Percentiles rank a stretch among this genome's conserved stretches.
phyloP scores from a whole-genome alignment of 305 asterid genomes.

The Coffea humblotiana region DNA sequence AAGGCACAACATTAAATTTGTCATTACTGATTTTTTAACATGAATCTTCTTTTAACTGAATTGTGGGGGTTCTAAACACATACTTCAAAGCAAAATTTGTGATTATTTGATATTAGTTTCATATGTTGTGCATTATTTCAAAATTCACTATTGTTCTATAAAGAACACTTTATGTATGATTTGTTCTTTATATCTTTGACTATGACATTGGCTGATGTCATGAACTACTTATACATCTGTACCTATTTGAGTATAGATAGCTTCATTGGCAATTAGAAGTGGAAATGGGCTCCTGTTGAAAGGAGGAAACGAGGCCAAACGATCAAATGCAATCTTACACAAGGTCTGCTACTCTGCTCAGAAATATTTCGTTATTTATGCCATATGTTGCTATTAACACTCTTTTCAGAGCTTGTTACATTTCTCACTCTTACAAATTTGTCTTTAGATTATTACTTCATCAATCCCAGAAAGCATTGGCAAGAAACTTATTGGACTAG shows the following conservation, averaged over 20 bases:
- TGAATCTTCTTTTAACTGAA: background rate
- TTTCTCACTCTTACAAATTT: slow-evolving; percentile 16
- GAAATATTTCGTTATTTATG: slow-evolving; percentile 17
- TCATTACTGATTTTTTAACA: background rate
- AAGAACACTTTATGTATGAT: too few species aligned
- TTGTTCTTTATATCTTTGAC: background rate
- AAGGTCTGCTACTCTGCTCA: slow-evolving; percentile 66
- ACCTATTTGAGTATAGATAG: slow-evolving; percentile 56
- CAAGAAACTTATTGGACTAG: slow-evolving; percentile 80
- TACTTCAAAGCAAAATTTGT: background rate
- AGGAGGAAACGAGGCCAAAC: slow-evolving; percentile 97
- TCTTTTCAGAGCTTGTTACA: background rate
- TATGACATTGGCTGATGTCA: background rate
- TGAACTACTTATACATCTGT: slow-evolving; percentile 3
- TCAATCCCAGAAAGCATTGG: slow-evolving; percentile 83
- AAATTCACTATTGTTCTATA: too few species aligned
- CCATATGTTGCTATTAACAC: background rate
- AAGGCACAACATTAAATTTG: background rate
- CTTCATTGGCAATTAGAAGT: slow-evolving; percentile 92
- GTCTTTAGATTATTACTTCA: slow-evolving; percentile 74
- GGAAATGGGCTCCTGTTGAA: slow-evolving; percentile 95
- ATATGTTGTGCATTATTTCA: background rate
- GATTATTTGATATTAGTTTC: background rate
- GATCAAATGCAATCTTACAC: slow-evolving; percentile 85
- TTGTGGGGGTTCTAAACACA: background rate